A percentile compares a stretch with the other conserved stretches of the same genome.
These are phyloP conservation scores for Aleurites moluccanus DNA, from an alignment of 441 rosid species.

Conservation along the genomic window DNA sequence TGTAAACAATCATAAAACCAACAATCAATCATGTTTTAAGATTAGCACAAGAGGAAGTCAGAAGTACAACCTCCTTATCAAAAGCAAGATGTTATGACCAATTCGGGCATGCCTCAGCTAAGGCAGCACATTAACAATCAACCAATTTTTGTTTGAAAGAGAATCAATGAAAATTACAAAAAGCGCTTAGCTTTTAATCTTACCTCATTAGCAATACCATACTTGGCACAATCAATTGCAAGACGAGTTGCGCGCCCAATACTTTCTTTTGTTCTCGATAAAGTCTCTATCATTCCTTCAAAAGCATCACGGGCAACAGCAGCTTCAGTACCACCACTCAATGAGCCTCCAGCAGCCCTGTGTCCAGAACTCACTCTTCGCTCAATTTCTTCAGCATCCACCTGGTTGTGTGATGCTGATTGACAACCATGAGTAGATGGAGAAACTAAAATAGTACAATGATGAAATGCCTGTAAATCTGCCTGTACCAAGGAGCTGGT, in stretches of 20 bases:
- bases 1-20: too few relatives aligned
- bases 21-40: neutral
- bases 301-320: constrained; percentile 99
- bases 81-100: neutral
- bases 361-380: constrained; percentile 70
- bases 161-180: constrained; percentile 11
- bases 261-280: constrained; percentile 98
- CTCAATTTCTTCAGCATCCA: constrained; percentile 66
- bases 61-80: neutral
- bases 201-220: constrained; percentile 97
- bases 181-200: constrained; percentile 5
- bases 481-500: constrained; percentile 37
- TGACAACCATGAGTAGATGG: constrained; percentile 57
- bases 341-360: constrained; percentile 67
- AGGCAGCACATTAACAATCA: neutral
- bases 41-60: neutral
- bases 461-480: constrained; percentile 48
- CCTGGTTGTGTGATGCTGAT: constrained; percentile 43
- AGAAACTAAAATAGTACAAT: constrained; percentile 42
- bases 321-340: constrained; percentile 96
- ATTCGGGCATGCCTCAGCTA: neutral
- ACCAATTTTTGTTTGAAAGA: neutral
- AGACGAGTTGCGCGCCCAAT: constrained; percentile 99
- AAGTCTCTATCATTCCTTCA: constrained; percentile 99
- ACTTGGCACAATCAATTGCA: constrained; percentile 98